Evolutionary conservation across 2,329 filamentous ascomycete species (phyloP).

Genomic region (Venturia pyrina): DNA sequence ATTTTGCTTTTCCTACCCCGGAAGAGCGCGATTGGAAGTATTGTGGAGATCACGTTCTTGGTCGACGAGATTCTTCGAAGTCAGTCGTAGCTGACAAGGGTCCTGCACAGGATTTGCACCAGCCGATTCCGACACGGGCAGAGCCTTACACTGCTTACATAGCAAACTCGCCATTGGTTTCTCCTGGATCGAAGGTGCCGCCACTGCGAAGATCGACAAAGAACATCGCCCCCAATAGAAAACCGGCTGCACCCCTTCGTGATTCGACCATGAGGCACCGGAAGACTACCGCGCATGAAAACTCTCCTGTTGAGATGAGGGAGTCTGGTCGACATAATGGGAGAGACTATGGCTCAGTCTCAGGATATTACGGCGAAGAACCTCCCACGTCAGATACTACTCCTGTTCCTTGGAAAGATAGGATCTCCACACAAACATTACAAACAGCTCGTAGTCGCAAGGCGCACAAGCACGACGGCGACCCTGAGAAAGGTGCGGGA

Average conservation of each 20-base stretch:
- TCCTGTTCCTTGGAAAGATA: not conserved
- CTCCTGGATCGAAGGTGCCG: not conserved
- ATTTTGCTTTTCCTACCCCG: not conserved
- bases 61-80: not conserved
- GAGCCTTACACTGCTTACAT: not conserved
- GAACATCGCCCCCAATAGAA: not conserved
- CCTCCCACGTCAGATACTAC: not conserved
- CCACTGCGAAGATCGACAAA: not conserved
- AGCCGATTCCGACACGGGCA: not conserved
- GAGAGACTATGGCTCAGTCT: not conserved
- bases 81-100: not conserved
- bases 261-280: not conserved
- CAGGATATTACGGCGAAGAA: not conserved
- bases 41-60: not conserved
- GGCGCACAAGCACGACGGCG: not conserved
- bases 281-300: not conserved
- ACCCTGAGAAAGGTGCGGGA: not conserved
- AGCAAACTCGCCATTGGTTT: not conserved
- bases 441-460: not conserved
- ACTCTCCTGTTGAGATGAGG: not conserved
- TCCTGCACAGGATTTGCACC: not conserved
- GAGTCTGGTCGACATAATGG: not conserved
- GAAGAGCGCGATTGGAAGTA: constrained; percentile 1
- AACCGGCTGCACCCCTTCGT: not conserved
- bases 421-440: not conserved